Evolutionary conservation across 257 asterid species (phyloP), one percentile per base, ranked within the genome.

Genomic region (Plectranthus barbatus): DNA sequence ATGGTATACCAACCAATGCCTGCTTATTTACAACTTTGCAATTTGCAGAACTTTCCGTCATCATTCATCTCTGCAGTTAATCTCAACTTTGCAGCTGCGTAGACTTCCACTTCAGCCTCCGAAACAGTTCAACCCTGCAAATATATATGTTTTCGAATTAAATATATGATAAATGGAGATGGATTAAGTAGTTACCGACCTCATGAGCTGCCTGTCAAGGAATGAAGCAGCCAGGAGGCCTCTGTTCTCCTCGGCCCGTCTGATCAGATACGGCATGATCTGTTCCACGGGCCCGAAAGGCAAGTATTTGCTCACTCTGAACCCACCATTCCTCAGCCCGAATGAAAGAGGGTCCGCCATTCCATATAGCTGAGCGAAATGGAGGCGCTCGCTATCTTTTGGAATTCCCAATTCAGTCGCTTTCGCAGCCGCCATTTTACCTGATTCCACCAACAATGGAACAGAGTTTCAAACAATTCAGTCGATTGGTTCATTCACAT

Each of bases 201-300:
- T 80, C 85, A 87, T 90, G 68, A 87, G 84, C 5, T 10, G 36
- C 15, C 88, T 74, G 63, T 93, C 97, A 9, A 78, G 34, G 0
- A 75, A 53, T 0, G 99, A 80, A 18, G 91, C 62, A 36, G 95
- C 69, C 13, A 93, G 55, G 8, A 93, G 46, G 0, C 96, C 96
- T 58, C 87, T 78, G 82, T 93, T 93, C 72, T 93, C 99, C 61
- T 93, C 99, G 5, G 96, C 99, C 76, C 99, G 78, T 64, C 97
- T 64, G 13, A 93, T 48, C 15, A 93, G 94, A 69, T 93, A 93
- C 0, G 96, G 97, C 69, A 90, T 93, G 12, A 90, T 81, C 64
- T 87, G 88, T 24, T 86, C 97, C 0, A 93, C 84, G 0, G 95
- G 96, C 9, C 99, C 99, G 62, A 82, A 90, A 8, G 97, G 97